These are phyloP conservation scores for Thraustochytrium sp. DNA, from an alignment of 352 stramenopile species.

Conservation along the genomic window DNA sequence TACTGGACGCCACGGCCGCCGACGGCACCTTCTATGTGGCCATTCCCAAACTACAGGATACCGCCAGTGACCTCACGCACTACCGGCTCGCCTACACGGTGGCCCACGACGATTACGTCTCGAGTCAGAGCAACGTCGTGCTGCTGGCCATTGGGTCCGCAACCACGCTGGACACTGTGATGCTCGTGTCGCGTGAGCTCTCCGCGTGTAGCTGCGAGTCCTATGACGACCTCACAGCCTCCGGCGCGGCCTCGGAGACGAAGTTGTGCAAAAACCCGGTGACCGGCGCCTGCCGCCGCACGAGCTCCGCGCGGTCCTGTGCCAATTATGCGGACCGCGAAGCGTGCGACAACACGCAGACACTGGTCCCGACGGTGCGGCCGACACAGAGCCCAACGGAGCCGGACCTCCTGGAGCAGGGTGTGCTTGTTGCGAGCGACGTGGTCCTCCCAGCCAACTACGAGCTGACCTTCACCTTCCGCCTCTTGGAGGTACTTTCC, in stretches of 20 bases:
- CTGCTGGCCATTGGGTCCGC: background rate
- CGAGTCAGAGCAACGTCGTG: constrained; percentile 8
- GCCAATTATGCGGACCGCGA: background rate
- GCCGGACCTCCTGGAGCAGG: background rate
- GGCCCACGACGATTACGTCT: constrained; percentile 6
- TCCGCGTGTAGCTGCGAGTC: background rate
- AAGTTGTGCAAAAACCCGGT: constrained; percentile 27
- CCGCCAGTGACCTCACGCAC: background rate
- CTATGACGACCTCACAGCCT: background rate
- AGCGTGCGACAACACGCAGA: background rate
- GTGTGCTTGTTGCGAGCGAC: background rate
- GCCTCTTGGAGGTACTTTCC: background rate
- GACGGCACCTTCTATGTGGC: background rate
- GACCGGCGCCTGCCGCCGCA: background rate
- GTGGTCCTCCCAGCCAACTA: background rate
- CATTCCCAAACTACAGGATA: background rate
- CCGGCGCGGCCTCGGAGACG: background rate
- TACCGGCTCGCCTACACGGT: background rate
- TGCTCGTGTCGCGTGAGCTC: background rate
- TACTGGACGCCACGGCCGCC: background rate
- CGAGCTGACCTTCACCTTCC: background rate
- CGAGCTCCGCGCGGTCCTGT: background rate
- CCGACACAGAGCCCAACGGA: background rate
- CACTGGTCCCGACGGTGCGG: background rate
- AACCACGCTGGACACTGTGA: background rate